Evolutionary conservation across 768 basidiomycete species (phyloP).

Genomic region (Rhodotorula kratochvilovae): DNA sequence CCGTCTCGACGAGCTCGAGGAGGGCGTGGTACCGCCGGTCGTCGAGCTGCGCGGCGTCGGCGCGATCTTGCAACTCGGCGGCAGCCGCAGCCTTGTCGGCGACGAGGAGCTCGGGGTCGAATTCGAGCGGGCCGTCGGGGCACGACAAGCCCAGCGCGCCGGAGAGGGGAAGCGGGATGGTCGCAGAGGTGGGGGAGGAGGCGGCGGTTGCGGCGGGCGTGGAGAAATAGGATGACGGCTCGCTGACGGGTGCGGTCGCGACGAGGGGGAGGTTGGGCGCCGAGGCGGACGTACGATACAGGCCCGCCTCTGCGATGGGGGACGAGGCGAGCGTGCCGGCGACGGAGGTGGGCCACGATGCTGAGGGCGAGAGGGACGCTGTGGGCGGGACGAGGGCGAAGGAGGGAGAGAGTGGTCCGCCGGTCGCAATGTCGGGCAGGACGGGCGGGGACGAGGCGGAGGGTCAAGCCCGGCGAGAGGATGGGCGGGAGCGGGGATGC

Average conservation of each 20-base stretch:
- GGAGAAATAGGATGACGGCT: not conserved
- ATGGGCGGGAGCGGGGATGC: conserved; percentile 25
- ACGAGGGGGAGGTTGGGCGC: conserved; percentile 25
- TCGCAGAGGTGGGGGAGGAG: not conserved
- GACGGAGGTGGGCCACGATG: not conserved
- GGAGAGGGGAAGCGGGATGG: not conserved
- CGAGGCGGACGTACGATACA: not conserved
- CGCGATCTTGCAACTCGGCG: not conserved
- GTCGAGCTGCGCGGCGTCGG: not conserved
- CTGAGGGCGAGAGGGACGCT: not conserved
- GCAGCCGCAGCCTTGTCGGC: conserved; percentile 1
- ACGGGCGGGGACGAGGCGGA: conserved; percentile 30
- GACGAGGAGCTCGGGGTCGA: conserved; percentile 7
- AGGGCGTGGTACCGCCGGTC: conserved; percentile 63
- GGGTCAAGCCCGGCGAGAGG: conserved; percentile 12
- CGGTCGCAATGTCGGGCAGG: conserved; percentile 4
- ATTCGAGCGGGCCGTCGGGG: not conserved
- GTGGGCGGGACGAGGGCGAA: conserved; percentile 13
- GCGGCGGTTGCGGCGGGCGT: not conserved
- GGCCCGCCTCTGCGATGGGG: not conserved
- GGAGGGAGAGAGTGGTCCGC: conserved; percentile 4
- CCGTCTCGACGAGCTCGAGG: conserved; percentile 76
- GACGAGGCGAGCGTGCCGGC: not conserved
- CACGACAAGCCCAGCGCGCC: not conserved
- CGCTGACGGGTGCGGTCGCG: conserved; percentile 5